Evolutionary conservation across 1,139 yeast genomes (phyloP).

Genomic region (Debaryomycetaceae sp.): DNA sequence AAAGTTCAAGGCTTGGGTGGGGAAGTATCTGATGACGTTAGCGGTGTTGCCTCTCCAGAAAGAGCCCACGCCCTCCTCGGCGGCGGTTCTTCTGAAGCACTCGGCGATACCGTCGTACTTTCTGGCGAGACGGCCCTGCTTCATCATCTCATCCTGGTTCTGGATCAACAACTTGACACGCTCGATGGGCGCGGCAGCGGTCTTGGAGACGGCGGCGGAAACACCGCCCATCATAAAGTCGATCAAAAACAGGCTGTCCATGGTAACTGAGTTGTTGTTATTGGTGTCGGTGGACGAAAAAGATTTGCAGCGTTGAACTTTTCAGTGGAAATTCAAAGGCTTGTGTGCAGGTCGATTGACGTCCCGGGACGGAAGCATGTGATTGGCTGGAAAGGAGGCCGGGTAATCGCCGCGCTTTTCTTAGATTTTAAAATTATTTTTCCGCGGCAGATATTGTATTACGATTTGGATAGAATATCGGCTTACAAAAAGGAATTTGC

Average conservation of each 20-base stretch:
- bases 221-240: conserved; percentile 48
- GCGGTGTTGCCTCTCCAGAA: conserved; percentile 53
- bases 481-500: no score
- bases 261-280: conserved; percentile 2
- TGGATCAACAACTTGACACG: conserved; percentile 44
- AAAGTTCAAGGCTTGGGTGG: conserved; percentile 44
- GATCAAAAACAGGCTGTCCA: conserved; percentile 10
- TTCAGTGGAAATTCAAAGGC: background rate
- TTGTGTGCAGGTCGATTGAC: background rate
- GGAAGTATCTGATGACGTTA: conserved; percentile 45
- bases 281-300: background rate
- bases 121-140: conserved; percentile 42
- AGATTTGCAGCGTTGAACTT: background rate
- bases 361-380: background rate
- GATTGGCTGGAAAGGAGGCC: background rate
- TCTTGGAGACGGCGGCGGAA: conserved; percentile 47
- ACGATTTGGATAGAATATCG: no score
- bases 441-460: no score
- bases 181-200: conserved; percentile 47
- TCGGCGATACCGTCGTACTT: conserved; percentile 41
- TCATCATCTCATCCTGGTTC: conserved; percentile 45
- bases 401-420: background rate
- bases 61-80: conserved; percentile 40
- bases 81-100: conserved; percentile 44
- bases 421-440: no score